phyloP scores from a whole-genome alignment of 768 basidiomycete species.

The Leccinum subgranulosum region DNA sequence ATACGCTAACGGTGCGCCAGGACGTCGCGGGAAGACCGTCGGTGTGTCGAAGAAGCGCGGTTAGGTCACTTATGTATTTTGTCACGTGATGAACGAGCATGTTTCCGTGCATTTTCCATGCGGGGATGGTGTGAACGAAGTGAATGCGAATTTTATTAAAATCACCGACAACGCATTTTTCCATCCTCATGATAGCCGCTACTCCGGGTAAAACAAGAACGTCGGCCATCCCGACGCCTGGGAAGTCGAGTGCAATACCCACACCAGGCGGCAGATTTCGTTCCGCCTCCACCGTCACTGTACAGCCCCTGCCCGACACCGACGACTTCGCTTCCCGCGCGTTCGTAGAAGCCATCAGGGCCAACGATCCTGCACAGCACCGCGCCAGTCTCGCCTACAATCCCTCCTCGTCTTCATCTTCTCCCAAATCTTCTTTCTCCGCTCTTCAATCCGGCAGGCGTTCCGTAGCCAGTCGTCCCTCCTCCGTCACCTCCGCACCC shows the following conservation, averaged over 20 bases:
- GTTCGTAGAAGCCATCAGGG: conserved; percentile 76
- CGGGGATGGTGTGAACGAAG: background rate
- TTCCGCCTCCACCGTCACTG: conserved; percentile 54
- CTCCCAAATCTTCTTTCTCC: conserved; percentile 41
- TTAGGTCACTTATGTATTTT: conserved; percentile 29
- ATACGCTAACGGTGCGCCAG: conserved; percentile 36
- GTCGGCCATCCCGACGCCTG: conserved; percentile 48
- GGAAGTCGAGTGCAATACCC: conserved; percentile 51
- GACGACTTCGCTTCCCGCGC: conserved; percentile 67
- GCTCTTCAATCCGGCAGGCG: conserved; percentile 41
- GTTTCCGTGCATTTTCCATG: background rate
- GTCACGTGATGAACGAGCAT: conserved; percentile 21
- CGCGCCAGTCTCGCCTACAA: conserved; percentile 42
- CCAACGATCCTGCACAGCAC: conserved; percentile 77
- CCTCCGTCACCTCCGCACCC: conserved; percentile 57
- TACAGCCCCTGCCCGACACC: conserved; percentile 30
- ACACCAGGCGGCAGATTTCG: conserved; percentile 65
- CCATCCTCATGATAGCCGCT: conserved; percentile 4
- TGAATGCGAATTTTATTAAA: background rate
- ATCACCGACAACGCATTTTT: background rate
- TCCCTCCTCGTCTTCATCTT: conserved; percentile 42
- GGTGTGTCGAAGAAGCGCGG: conserved; percentile 93
- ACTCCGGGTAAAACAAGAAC: conserved; percentile 43
- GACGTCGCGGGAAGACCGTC: conserved; percentile 93
- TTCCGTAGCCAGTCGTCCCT: conserved; percentile 53